Evolutionary conservation across 2,329 filamentous ascomycete species (phyloP), one percentile per base, ranked within the genome.

Genomic region (Fusarium nanum): DNA sequence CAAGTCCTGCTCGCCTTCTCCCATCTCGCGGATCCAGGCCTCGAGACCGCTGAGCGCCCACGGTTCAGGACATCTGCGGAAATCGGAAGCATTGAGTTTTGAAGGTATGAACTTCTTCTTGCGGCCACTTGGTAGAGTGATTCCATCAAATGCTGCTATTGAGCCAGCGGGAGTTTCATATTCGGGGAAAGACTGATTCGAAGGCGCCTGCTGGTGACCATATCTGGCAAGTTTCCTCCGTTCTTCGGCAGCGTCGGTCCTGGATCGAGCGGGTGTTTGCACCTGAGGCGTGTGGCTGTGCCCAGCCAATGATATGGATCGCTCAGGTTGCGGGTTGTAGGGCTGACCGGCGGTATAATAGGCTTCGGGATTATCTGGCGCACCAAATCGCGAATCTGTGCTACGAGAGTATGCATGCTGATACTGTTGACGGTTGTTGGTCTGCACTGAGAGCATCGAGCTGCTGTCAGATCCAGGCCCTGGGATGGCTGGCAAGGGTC

Each of bases 41-140:
- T 95, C 89, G 64, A 99, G 89, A n/a, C 90, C 88, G 78, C 93
- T 97, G 49, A 99, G 83, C 2, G 95, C 94, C 96, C 96, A 99
- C 2, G 96, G 96, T 79, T 98, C 93, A 4, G 85, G 80, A 76
- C 96, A 99, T 76, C 89, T 93, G 73, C 89, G 91, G 80, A 97
- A 95, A 75, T 99, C 95, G 20, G 86, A 87, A 4, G 89, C 85
- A 0, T 91, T 92, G 30, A 99, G 83, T 78, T 97, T 98, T 20
- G 92, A 87, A 3, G 94, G 93, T 60, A 93, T 89, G 78, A 98
- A 98, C 75, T 92, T 93, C 81, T 90, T 91, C 75, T 93, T 92
- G 72, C 92, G 89, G 7, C 91, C 92, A 48, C 88, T 89, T 4
- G 94, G 93, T 61, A 98, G 84, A 6, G 92, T 91, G 52, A 97